Base-by-base conservation (phyloP, 768 basidiomycete genomes). In the Kwoniella heveanensis region DNA sequence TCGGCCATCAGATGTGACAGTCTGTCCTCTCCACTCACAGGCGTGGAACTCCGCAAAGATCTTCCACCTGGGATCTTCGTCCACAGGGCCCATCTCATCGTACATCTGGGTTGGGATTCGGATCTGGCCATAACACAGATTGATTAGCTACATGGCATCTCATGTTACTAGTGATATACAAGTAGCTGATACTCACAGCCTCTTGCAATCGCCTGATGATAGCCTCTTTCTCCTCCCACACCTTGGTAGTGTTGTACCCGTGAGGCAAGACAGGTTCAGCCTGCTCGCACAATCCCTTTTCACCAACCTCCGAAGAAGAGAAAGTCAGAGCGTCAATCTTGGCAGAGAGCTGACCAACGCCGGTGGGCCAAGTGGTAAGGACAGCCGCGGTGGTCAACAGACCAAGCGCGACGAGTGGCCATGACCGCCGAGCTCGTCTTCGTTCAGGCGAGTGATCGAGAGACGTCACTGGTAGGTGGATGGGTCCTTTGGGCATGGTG, bases 61-160 rank as follows among this genome's bases (percentile, higher is more conserved):
- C 29, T 72, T 54, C 77, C 77, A 78, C 32, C 69, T 63, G 2
- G 64, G 65, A 57, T 78, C 77, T 12, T 62, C 57, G 12, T 65
- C 72, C 1, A 76, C 65, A 9, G 71, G 68, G 15, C 77, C 74
- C 77, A 78, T 78, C 60, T 78, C 73, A 39, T 78, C 77, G 59
- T 65, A 73, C 19, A 76, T 68, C 26, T 71, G 65, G 24, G 77
- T 74, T 9, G 72, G 77, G 47, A 78, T 75, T 44, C 65, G 29
- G 29, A 77, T 58, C 70, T 71, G 27, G 15, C 13, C 13, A 8
- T 26, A 5, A n/a, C n/a, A n/a, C n/a, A n/a, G n/a, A n/a, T n/a
- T n/a, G n/a, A n/a, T n/a, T n/a, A n/a, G n/a, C n/a, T n/a, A n/a
- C n/a, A n/a, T n/a, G n/a, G n/a, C n/a, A n/a, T n/a, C n/a, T n/a